These are phyloP conservation scores for Phaeotremella fagi DNA, from an alignment of 768 basidiomycete species.

Conservation along the genomic window DNA sequence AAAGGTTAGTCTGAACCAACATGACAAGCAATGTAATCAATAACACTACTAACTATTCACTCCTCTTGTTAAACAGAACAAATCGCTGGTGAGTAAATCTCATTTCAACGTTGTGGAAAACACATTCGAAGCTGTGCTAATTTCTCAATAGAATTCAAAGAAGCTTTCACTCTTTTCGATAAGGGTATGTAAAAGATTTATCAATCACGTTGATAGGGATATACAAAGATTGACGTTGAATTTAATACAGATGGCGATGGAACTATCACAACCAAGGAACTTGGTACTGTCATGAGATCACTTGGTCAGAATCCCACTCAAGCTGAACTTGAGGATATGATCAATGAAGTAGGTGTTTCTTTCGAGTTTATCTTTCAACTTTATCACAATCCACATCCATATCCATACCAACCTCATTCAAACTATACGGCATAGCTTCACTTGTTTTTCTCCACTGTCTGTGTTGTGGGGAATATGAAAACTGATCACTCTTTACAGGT, in stretches of 20 bases:
- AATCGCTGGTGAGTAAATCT: conserved; percentile 66
- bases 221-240: too few relatives aligned
- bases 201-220: neutral
- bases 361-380: too few relatives aligned
- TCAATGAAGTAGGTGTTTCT: conserved; percentile 70
- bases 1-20: conserved; percentile 41
- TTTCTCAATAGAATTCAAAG: conserved; percentile 78
- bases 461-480: too few relatives aligned
- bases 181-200: conserved; percentile 59
- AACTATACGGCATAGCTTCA: too few relatives aligned
- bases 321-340: conserved; percentile 88
- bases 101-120: neutral
- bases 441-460: too few relatives aligned
- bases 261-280: conserved; percentile 83
- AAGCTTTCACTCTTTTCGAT: conserved; percentile 97
- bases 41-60: too few relatives aligned
- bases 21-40: too few relatives aligned
- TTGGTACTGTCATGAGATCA: conserved; percentile 90
- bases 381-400: neutral
- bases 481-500: too few relatives aligned
- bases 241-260: conserved; percentile 84
- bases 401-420: too few relatives aligned
- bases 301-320: conserved; percentile 90
- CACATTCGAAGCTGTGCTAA: neutral
- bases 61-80: conserved; percentile 60